Evolutionary conservation across 805 yeast genomes (phyloP).

Genomic region (Kuraishia hungarica): DNA sequence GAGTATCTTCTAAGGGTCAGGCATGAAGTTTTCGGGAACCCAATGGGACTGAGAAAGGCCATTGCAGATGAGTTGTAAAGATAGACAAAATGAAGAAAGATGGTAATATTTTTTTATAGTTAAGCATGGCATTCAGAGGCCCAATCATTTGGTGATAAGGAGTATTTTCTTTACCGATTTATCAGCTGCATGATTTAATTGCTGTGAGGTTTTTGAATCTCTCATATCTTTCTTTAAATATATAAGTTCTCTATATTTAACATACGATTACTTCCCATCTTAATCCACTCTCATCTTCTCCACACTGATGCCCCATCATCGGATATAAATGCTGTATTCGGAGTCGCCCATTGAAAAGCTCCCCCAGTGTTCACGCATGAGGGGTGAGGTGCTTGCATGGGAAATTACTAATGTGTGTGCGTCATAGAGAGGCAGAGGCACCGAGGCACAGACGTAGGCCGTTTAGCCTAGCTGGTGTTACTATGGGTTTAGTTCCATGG

Average conservation of each 20-base stretch:
- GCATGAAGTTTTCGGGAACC: conserved; percentile 61
- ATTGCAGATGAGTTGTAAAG: conserved; percentile 40
- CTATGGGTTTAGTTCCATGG: no score
- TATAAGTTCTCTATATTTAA: no score
- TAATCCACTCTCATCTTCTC: neutral
- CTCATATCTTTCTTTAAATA: neutral
- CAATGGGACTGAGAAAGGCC: conserved; percentile 57
- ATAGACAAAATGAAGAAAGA: neutral
- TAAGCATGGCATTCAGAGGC: no score
- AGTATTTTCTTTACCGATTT: no score
- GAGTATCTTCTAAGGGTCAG: conserved; percentile 13
- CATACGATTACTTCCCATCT: no score
- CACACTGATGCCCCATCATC: neutral
- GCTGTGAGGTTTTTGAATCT: neutral
- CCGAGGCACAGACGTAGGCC: no score
- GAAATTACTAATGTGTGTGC: neutral
- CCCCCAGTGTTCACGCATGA: neutral
- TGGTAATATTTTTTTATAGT: no score
- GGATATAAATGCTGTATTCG: neutral
- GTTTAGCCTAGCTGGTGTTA: no score
- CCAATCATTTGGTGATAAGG: no score
- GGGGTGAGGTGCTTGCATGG: neutral
- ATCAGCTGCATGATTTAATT: no score
- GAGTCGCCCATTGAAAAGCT: neutral
- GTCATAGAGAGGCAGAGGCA: neutral